A percentile compares a stretch with the other conserved stretches of the same genome.
Evolutionary conservation across 116 monocot genomes (phyloP).

Genomic region (Trichopus zeylanicus): DNA sequence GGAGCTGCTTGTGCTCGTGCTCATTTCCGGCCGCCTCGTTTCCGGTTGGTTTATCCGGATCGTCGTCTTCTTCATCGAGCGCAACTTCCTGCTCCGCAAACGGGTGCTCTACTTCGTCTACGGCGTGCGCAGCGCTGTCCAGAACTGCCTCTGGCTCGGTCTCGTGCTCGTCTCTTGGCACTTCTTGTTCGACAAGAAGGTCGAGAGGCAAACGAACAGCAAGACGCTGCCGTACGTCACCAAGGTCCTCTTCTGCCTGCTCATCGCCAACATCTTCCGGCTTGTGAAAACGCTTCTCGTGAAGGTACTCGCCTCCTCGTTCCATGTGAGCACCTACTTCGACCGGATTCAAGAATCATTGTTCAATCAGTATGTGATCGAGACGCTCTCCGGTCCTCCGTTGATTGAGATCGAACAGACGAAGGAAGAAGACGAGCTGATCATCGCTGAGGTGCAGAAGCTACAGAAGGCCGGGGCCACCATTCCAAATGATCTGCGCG

Average conservation of each 20-base stretch:
- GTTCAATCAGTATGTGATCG: constrained; percentile 89
- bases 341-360: constrained; percentile 87
- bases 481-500: constrained; percentile 45
- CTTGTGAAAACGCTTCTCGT: constrained; percentile 76
- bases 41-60: constrained; percentile 70
- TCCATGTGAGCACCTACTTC: constrained; percentile 96
- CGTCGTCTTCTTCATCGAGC: constrained; percentile 59
- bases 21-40: constrained; percentile 76
- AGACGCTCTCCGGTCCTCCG: constrained; percentile 83
- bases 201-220: constrained; percentile 28
- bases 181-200: constrained; percentile 52
- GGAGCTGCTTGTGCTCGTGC: constrained; percentile 60
- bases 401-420: constrained; percentile 39
- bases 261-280: constrained; percentile 57
- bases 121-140: constrained; percentile 54
- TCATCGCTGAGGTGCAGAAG: constrained; percentile 54
- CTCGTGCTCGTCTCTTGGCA: constrained; percentile 62
- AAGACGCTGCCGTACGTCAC: constrained; percentile 48
- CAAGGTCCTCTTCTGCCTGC: constrained; percentile 46
- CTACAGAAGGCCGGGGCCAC: constrained; percentile 62
- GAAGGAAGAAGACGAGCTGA: constrained; percentile 45
- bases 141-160: constrained; percentile 81
- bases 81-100: constrained; percentile 70
- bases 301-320: constrained; percentile 90
- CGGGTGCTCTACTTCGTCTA: constrained; percentile 86